Base-by-base conservation (phyloP, 2,329 filamentous ascomycete species). In the Colletotrichum siamense region DNA sequence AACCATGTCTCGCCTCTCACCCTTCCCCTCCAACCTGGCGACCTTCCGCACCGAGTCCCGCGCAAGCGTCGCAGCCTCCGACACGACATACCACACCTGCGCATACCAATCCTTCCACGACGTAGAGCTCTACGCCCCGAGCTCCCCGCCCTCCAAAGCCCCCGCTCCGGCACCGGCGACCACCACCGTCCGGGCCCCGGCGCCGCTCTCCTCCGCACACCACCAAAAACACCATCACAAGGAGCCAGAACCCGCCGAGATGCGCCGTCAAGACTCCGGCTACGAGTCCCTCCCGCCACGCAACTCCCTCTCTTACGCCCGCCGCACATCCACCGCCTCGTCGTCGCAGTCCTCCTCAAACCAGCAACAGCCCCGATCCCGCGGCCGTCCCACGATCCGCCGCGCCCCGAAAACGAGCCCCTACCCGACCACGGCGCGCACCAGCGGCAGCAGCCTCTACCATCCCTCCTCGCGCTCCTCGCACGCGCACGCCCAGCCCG, bases 221-320 rank as follows among this genome's bases (percentile, higher is more conserved):
- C 59, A 74, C 77, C 64, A 74, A 52, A 18, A 55, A 74, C 73
- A 34, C 61, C 76, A 52, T 71, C 65, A 77, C 36, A 36, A 36
- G 26, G 75, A 75, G 15, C 85, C 84, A 2, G 80, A 81, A 15
- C 81, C 85, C 0, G 79, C 81, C 64, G 85, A 84, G 71, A 91
- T 92, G 85, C 86, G 87, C 66, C 87, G 91, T 16, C 89, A 91
- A 76, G 90, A 92, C 80, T 92, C 91, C 1, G 91, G 91, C 39
- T 92, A 92, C 79, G 90, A 90, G 79, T 92, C 90, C 5, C 85
- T 87, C 62, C 82, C 83, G 10, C 85, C 87, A 3, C 84, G 83
- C 10, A 82, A 82, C 18, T 88, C 88, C 4, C 81, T 81, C 73
- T 78, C 81, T 4, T 78, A 80, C 24, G 82, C 82, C 8, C 83